phyloP scores from a whole-genome alignment of 805 yeast genomes.

The Metschnikowia dekortorum region DNA sequence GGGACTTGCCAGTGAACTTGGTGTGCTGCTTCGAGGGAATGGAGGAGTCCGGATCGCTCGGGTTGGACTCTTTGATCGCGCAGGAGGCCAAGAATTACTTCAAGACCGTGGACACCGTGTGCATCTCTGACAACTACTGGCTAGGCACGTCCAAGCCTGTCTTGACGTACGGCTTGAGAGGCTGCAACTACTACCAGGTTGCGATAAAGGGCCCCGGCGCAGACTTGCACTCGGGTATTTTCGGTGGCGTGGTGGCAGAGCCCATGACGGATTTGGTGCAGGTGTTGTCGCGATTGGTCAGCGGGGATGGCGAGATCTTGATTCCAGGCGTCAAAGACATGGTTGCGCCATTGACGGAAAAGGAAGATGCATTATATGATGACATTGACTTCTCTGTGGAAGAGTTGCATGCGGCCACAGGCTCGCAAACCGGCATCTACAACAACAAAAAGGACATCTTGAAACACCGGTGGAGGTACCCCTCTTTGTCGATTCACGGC shows the following conservation, averaged over 20 bases:
- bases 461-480: slow-evolving; percentile 99
- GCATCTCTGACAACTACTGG: slow-evolving; percentile 98
- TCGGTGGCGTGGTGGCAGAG: slow-evolving; percentile 96
- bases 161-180: slow-evolving; percentile 95
- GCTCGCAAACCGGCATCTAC: slow-evolving; percentile 79
- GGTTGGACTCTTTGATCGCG: slow-evolving; percentile 79
- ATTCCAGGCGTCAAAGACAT: slow-evolving; percentile 88
- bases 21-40: slow-evolving; percentile 95
- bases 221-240: slow-evolving; percentile 94
- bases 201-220: slow-evolving; percentile 88
- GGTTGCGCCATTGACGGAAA: slow-evolving; percentile 89
- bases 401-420: slow-evolving; percentile 85
- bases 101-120: slow-evolving; percentile 86
- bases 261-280: slow-evolving; percentile 92
- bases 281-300: slow-evolving; percentile 73
- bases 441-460: slow-evolving; percentile 76
- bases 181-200: slow-evolving; percentile 89
- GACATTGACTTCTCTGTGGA: slow-evolving; percentile 78
- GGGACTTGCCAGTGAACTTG: slow-evolving; percentile 90
- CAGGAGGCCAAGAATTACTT: slow-evolving; percentile 76
- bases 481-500: slow-evolving; percentile 94
- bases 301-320: slow-evolving; percentile 72
- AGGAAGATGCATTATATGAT: slow-evolving; percentile 76
- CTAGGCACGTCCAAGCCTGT: slow-evolving; percentile 96
- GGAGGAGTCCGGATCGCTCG: slow-evolving; percentile 97